Evolutionary conservation across 805 yeast genomes (phyloP), one percentile per base, ranked within the genome.

Genomic region (Teunomyces panamensis): DNA sequence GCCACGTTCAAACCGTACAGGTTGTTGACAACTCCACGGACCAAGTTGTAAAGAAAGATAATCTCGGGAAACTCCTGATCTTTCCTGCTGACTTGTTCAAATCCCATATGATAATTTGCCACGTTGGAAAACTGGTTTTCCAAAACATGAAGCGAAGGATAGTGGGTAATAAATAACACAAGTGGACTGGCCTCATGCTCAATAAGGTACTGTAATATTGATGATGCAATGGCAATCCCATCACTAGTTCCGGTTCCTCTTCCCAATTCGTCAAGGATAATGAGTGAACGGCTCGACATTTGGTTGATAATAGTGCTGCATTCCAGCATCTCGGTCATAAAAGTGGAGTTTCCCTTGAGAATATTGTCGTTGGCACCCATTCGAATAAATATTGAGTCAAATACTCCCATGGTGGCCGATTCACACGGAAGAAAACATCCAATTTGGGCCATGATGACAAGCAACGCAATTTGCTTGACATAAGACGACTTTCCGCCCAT

Each of bases 1-100:
- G 96, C 97, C 33, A 89, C 96, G 59, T 90, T 88, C 30, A 91
- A 69, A 1, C 97, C 97, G 63, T 85, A 89, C 47, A 91, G 87
- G 46, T 83, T 77, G 36, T 78, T 64, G 16, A 70, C 67, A 8
- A 69, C 73, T 1, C 78, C 78, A 13, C 49, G 43, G 5, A 59
- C 69, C 30, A 73, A 52, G 36, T 61, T 68, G 53, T 72, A 73
- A 35, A 73, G 56, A 46, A 73, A 73, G 9, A 71, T 52, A 7
- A 73, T 65, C 37, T 71, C 73, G 1, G 74, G 73, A 54, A 65
- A 68, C 30, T 63, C 60, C 11, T 50, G 54, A 2, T 68, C 65
- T 3, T 53, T 55, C 30, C 63, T 62, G n/a, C 58, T 54, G 13
- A 69, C 65, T 53, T 75, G 75, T 11, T 75, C 56, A 56, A 72